Conservation (phyloP, 2,329 filamentous ascomycete species). For the Sarocladiaceae sp. region DNA sequence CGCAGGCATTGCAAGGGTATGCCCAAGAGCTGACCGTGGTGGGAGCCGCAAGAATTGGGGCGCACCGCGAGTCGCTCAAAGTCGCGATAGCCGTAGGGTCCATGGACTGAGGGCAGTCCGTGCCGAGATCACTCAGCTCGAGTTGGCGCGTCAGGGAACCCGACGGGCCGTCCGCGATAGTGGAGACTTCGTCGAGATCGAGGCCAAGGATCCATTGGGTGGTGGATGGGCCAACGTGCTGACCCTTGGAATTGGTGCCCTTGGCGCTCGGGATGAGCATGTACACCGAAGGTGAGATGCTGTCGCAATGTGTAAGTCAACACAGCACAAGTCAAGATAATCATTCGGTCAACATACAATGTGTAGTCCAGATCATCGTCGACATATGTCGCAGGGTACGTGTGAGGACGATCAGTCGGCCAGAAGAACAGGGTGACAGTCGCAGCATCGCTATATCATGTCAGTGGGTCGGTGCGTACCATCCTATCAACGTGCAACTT, state of each 20-base stretch:
- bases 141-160: constrained; percentile 5
- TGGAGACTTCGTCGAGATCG: constrained; percentile 3
- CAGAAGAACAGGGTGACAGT: constrained; percentile 5
- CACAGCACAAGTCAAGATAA: neutral
- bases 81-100: constrained; percentile 3
- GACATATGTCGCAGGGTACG: neutral
- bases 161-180: constrained; percentile 2
- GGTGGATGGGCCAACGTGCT: constrained; percentile 4
- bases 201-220: constrained; percentile 6
- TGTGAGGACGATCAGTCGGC: neutral
- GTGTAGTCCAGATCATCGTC: constrained; percentile 6
- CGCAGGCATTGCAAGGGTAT: constrained; percentile 5
- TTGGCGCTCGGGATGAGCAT: constrained; percentile 9
- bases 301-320: neutral
- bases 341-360: constrained; percentile 2
- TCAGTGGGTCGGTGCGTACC: too few species aligned
- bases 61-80: constrained; percentile 1
- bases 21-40: constrained; percentile 7
- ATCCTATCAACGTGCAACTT: neutral
- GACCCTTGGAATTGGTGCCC: constrained; percentile 1
- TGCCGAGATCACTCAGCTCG: constrained; percentile 3
- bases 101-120: constrained; percentile 5
- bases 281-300: constrained; percentile 4
- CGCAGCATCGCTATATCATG: neutral
- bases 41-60: constrained; percentile 2